phyloP scores from a whole-genome alignment of 352 stramenopile genomes.

The Salisapilia sapeloensis region DNA sequence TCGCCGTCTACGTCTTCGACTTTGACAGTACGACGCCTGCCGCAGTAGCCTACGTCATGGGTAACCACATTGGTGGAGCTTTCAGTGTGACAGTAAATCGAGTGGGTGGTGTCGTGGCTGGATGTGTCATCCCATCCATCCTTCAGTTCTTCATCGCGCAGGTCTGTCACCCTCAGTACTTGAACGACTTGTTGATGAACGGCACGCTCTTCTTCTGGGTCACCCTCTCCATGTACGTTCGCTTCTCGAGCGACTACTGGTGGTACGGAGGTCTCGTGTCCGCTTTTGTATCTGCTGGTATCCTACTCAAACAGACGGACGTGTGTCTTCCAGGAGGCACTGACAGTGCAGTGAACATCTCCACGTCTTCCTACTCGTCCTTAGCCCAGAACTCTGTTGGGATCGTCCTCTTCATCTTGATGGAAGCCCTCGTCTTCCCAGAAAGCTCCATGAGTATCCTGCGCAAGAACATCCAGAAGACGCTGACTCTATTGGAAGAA shows the following conservation, averaged over 20 bases:
- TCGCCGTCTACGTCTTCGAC: conserved; percentile 7
- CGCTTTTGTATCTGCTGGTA: conserved; percentile 4
- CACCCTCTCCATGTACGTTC: conserved; percentile 7
- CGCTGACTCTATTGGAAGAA: conserved; percentile 3
- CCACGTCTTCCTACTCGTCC: conserved; percentile 5
- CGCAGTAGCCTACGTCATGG: conserved; percentile 7
- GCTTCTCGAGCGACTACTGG: conserved; percentile 5
- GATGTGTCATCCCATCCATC: conserved; percentile 6
- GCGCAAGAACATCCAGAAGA: conserved; percentile 6
- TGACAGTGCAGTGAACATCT: too few species aligned
- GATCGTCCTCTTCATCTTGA: conserved; percentile 7
- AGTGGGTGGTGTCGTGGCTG: conserved; percentile 6
- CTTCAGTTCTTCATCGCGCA: conserved; percentile 9
- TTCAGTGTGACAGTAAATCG: conserved; percentile 7
- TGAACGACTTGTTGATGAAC: conserved; percentile 3
- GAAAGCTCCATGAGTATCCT: conserved; percentile 5
- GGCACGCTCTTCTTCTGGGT: conserved; percentile 6
- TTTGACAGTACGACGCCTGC: conserved; percentile 3
- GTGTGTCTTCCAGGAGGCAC: too few species aligned
- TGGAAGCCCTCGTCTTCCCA: conserved; percentile 5
- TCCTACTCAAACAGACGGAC: conserved; percentile 4
- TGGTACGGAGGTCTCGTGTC: conserved; percentile 7
- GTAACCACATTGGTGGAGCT: conserved; percentile 7
- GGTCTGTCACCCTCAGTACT: background rate
- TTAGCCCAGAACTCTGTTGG: conserved; percentile 7